These are phyloP conservation scores for Xylaria palmicola DNA, from an alignment of 495 filamentous ascomycete species.

Conservation along the genomic window DNA sequence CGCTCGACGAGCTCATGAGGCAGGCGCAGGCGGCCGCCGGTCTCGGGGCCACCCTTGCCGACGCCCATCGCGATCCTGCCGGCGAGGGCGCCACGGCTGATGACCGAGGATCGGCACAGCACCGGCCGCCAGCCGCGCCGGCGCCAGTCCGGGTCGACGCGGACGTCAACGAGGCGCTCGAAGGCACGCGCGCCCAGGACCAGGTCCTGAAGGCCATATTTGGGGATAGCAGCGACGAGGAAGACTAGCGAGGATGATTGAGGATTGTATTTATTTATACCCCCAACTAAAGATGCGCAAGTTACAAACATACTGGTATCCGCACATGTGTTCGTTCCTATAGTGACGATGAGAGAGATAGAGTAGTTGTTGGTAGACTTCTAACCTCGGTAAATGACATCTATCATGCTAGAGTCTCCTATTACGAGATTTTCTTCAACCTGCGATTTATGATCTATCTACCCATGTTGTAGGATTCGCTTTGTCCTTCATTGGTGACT, in stretches of 20 bases:
- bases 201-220: conserved; percentile 95
- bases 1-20: conserved; percentile 56
- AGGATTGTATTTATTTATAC: not conserved
- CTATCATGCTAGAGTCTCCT: too few relatives aligned
- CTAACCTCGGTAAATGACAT: too few relatives aligned
- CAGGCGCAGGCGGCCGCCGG: conserved; percentile 29
- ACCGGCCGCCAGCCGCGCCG: conserved; percentile 7
- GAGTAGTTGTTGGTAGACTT: too few relatives aligned
- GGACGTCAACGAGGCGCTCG: conserved; percentile 82
- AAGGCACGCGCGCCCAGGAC: conserved; percentile 76
- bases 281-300: not conserved
- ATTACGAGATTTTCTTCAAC: too few relatives aligned
- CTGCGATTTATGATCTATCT: too few relatives aligned
- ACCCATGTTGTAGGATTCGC: too few relatives aligned
- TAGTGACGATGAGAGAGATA: too few relatives aligned
- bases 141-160: conserved; percentile 57
- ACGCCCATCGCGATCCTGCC: not conserved
- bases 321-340: too few relatives aligned
- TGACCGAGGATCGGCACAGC: not conserved
- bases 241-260: conserved; percentile 26
- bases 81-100: not conserved
- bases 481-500: too few relatives aligned
- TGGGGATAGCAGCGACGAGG: conserved; percentile 79
- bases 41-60: not conserved
- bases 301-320: too few relatives aligned